A percentile compares a stretch with the other conserved stretches of the same genome.
These are phyloP conservation scores for Candida ipomoeae DNA, from an alignment of 805 yeast genomes.

Conservation along the genomic window DNA sequence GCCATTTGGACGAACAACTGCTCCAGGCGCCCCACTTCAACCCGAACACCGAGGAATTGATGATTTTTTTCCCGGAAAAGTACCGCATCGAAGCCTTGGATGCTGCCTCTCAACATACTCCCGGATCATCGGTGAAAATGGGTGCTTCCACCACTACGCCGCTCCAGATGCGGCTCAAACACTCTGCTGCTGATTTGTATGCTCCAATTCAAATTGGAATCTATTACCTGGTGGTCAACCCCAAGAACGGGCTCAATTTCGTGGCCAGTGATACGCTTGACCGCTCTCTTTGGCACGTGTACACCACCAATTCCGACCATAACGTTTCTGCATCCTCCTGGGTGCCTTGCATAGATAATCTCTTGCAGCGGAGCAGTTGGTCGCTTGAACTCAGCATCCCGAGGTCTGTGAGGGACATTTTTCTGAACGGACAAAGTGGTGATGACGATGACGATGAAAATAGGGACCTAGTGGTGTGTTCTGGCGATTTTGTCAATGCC, in stretches of 20 bases:
- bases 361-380: conserved; percentile 91
- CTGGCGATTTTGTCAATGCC: conserved; percentile 64
- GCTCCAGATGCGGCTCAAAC: conserved; percentile 28
- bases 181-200: conserved; percentile 41
- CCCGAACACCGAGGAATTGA: conserved; percentile 59
- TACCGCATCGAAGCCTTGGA: conserved; percentile 60
- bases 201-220: conserved; percentile 72
- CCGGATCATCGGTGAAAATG: background rate
- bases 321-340: conserved; percentile 89
- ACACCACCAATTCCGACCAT: conserved; percentile 73
- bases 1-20: conserved; percentile 35
- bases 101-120: conserved; percentile 21
- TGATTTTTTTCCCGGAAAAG: conserved; percentile 60
- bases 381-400: conserved; percentile 84
- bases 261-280: conserved; percentile 55
- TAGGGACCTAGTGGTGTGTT: conserved; percentile 57
- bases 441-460: conserved; percentile 41
- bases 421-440: background rate
- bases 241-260: conserved; percentile 72
- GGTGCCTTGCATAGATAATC: conserved; percentile 92
- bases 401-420: conserved; percentile 66
- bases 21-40: conserved; percentile 11
- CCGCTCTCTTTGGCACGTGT: conserved; percentile 70
- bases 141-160: conserved; percentile 24
- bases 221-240: conserved; percentile 59